Percentiles rank a stretch among this genome's conserved stretches.
Evolutionary conservation across 2,329 filamentous ascomycete species (phyloP).

Genomic region (Aureobasidium uvarum): DNA sequence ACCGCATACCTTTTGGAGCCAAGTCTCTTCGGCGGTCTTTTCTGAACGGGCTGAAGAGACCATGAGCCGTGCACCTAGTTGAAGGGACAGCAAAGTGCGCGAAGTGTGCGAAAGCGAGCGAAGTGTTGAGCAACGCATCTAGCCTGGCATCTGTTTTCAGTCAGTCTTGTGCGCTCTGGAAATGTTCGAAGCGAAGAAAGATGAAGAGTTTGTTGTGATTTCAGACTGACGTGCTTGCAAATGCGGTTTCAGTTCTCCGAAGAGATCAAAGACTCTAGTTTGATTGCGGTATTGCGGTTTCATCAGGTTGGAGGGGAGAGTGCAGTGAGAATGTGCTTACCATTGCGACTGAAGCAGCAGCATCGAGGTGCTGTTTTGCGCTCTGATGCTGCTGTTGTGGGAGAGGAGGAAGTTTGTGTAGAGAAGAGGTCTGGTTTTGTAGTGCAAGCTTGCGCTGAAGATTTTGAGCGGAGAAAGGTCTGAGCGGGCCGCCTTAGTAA

Average conservation of each 20-base stretch:
- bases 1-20: slow-evolving; percentile 6
- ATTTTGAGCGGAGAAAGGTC: slow-evolving; percentile 18
- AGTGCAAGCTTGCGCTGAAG: slow-evolving; percentile 24
- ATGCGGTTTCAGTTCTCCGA: slow-evolving; percentile 71
- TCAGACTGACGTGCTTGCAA: slow-evolving; percentile 91
- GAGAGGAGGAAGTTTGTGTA: slow-evolving; percentile 2
- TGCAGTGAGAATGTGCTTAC: slow-evolving; percentile 1
- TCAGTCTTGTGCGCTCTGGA: slow-evolving; percentile 4
- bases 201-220: slow-evolving; percentile 22
- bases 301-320: slow-evolving; percentile 19
- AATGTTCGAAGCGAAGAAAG: not conserved
- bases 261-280: slow-evolving; percentile 98
- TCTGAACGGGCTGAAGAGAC: not conserved
- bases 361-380: not conserved
- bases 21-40: not conserved
- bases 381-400: slow-evolving; percentile 15
- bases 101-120: not conserved
- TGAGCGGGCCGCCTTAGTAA: slow-evolving; percentile 17
- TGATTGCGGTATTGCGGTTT: slow-evolving; percentile 32
- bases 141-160: slow-evolving; percentile 2
- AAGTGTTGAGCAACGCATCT: slow-evolving; percentile 14
- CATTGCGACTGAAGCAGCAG: not conserved
- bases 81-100: slow-evolving; percentile 17
- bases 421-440: slow-evolving; percentile 22
- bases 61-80: not conserved